Evolutionary conservation across 495 filamentous ascomycete species (phyloP).

Genomic region (Pyronema omphalodes): DNA sequence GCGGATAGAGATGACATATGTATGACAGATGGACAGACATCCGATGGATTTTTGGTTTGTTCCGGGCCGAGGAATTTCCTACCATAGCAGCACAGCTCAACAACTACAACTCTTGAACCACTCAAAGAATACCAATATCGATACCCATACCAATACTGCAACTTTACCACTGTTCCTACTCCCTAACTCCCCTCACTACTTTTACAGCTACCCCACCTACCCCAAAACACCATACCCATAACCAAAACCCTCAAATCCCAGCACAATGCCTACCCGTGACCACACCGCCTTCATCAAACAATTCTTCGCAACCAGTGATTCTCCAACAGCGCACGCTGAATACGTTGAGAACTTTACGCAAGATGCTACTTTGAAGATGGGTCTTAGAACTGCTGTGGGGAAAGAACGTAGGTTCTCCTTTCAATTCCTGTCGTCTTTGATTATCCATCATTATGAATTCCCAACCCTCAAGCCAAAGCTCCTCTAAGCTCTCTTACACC

Average conservation of each 20-base stretch:
- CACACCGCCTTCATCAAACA: not conserved
- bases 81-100: too few relatives aligned
- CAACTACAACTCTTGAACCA: not conserved
- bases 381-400: not conserved
- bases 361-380: conserved; percentile 6
- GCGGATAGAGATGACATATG: too few relatives aligned
- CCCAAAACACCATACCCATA: too few relatives aligned
- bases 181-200: too few relatives aligned
- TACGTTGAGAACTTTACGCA: not conserved
- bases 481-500: too few relatives aligned
- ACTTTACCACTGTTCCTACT: not conserved
- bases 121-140: not conserved
- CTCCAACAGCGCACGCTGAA: not conserved
- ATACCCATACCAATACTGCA: not conserved
- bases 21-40: too few relatives aligned
- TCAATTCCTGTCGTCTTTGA: too few relatives aligned
- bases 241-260: too few relatives aligned
- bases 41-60: not conserved
- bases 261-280: conserved; percentile 1
- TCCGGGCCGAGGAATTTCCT: not conserved
- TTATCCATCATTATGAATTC: too few relatives aligned
- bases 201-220: too few relatives aligned
- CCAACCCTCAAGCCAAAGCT: too few relatives aligned
- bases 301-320: conserved; percentile 1
- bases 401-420: not conserved